Evolutionary conservation across 1,139 yeast genomes (phyloP).

Genomic region (Debaryomycetaceae sp.): DNA sequence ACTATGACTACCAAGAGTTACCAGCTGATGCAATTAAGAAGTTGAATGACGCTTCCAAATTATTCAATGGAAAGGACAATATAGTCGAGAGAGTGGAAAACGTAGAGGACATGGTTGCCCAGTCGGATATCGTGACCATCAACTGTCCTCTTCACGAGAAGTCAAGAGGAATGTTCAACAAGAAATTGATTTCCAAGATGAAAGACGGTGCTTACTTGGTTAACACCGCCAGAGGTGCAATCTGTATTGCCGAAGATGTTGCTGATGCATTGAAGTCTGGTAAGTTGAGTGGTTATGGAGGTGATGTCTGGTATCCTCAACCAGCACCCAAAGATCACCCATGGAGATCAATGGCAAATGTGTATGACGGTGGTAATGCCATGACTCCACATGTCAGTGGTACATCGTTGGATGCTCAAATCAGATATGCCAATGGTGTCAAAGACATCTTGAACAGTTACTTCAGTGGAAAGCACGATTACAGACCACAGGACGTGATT

Average conservation of each 20-base stretch:
- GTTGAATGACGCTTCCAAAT: slow-evolving; percentile 36
- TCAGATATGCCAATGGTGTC: slow-evolving; percentile 68
- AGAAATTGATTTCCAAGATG: slow-evolving; percentile 65
- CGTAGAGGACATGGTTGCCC: slow-evolving; percentile 64
- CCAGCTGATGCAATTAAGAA: slow-evolving; percentile 56
- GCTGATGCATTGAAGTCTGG: slow-evolving; percentile 72
- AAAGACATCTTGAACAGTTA: slow-evolving; percentile 61
- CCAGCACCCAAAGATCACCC: slow-evolving; percentile 78
- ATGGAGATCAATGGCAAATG: slow-evolving; percentile 68
- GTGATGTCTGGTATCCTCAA: slow-evolving; percentile 81
- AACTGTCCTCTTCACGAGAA: slow-evolving; percentile 76
- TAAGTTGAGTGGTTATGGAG: slow-evolving; percentile 74
- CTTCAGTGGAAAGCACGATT: slow-evolving; percentile 59
- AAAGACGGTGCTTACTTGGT: slow-evolving; percentile 75
- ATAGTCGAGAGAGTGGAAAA: slow-evolving; percentile 58
- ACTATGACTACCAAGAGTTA: slow-evolving; percentile 73
- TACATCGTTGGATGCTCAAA: slow-evolving; percentile 76
- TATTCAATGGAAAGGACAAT: slow-evolving; percentile 35
- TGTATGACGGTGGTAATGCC: slow-evolving; percentile 73
- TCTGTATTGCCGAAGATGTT: slow-evolving; percentile 67
- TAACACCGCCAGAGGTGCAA: slow-evolving; percentile 85
- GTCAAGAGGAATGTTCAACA: slow-evolving; percentile 65
- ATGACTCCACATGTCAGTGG: slow-evolving; percentile 86
- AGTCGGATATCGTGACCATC: slow-evolving; percentile 72
- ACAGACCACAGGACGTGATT: slow-evolving; percentile 71